Evolutionary conservation across 352 stramenopile genomes (phyloP).

Genomic region (Peronospora farinosa): DNA sequence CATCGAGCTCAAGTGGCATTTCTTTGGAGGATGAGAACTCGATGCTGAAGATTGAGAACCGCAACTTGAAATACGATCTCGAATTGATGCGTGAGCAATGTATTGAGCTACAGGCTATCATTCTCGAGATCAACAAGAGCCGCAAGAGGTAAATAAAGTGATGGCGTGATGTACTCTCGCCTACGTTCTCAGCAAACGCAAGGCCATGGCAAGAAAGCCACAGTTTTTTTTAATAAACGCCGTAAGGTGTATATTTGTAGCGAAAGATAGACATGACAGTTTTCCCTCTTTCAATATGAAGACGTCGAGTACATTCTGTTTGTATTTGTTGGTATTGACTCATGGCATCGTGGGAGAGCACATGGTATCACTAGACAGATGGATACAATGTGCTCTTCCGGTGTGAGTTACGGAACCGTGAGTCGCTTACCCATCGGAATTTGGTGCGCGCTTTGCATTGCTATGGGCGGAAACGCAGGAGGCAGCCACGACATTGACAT

Average conservation of each 20-base stretch:
- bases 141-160: conserved; percentile 57
- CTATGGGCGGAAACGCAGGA: neutral
- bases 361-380: too few species aligned
- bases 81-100: conserved; percentile 87
- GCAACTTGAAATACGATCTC: conserved; percentile 82
- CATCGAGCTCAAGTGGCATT: conserved; percentile 60
- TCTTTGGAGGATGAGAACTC: conserved; percentile 79
- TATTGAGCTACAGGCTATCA: conserved; percentile 83
- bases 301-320: conserved; percentile 6
- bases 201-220: conserved; percentile 9
- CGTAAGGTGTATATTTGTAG: conserved; percentile 32
- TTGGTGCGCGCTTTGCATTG: conserved; percentile 13
- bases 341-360: neutral
- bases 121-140: conserved; percentile 87
- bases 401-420: too few species aligned
- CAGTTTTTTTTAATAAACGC: conserved; percentile 29
- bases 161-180: conserved; percentile 11
- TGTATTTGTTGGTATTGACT: too few species aligned
- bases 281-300: conserved; percentile 29
- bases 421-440: conserved; percentile 8
- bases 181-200: neutral
- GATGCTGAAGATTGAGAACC: conserved; percentile 85
- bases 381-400: too few species aligned
- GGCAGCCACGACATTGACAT: neutral
- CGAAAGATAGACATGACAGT: conserved; percentile 16